Percentiles rank a stretch among this genome's conserved stretches.
These are phyloP conservation scores for Aaosphaeria pasadenensis DNA, from an alignment of 2,329 filamentous ascomycete species.

Conservation along the genomic window DNA sequence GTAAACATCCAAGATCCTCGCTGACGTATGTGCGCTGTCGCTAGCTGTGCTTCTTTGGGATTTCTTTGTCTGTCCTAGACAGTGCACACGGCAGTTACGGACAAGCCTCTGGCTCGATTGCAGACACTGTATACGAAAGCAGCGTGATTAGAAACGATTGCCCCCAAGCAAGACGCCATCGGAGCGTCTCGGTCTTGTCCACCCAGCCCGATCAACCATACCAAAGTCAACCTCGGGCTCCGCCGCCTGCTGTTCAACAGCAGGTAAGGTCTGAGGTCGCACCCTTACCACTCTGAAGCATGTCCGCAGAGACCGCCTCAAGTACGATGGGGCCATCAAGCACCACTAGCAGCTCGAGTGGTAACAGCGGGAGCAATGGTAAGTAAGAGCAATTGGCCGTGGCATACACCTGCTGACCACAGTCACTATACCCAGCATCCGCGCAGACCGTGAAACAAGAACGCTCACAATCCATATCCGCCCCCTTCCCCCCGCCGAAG, in stretches of 20 bases:
- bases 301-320: slow-evolving; percentile 22
- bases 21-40: slow-evolving; percentile 20
- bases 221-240: slow-evolving; percentile 11
- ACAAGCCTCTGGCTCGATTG: too few relatives aligned
- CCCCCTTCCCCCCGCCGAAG: slow-evolving; percentile 75
- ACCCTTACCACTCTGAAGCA: slow-evolving; percentile 15
- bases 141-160: too few relatives aligned
- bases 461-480: slow-evolving; percentile 17
- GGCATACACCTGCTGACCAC: slow-evolving; percentile 4
- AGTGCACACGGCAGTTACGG: too few relatives aligned
- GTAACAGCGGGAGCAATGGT: slow-evolving; percentile 32
- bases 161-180: too few relatives aligned
- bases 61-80: slow-evolving; percentile 18
- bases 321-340: slow-evolving; percentile 25
- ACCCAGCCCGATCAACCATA: not conserved
- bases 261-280: slow-evolving; percentile 6
- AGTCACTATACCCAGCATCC: slow-evolving; percentile 20
- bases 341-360: slow-evolving; percentile 26
- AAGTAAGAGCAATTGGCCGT: slow-evolving; percentile 7
- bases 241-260: slow-evolving; percentile 8
- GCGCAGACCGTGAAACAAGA: slow-evolving; percentile 31
- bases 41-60: slow-evolving; percentile 17
- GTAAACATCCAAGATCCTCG: not conserved
- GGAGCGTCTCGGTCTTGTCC: too few relatives aligned
- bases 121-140: too few relatives aligned